Evolutionary conservation across 352 stramenopile species (phyloP).

Genomic region (Achlya hypogyna): DNA sequence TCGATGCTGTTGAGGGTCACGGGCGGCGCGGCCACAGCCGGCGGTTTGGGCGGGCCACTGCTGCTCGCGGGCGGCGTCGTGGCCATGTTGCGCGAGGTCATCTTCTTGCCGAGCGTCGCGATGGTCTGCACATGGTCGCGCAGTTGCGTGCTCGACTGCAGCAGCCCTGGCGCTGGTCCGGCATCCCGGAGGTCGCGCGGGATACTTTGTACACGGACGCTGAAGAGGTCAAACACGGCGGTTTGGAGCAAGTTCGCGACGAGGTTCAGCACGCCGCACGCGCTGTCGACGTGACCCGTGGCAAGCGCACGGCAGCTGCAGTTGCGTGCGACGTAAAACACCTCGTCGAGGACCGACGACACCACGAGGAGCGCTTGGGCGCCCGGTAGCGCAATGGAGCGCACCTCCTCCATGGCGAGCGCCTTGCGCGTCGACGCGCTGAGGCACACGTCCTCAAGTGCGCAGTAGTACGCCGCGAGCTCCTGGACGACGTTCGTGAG

Average conservation of each 20-base stretch:
- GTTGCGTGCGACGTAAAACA: conserved; percentile 81
- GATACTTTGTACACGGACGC: conserved; percentile 66
- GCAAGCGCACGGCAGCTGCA: conserved; percentile 68
- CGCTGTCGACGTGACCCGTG: conserved; percentile 74
- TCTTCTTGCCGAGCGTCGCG: conserved; percentile 79
- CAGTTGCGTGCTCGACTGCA: conserved; percentile 42
- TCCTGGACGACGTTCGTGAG: conserved; percentile 76
- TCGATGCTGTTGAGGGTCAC: conserved; percentile 68
- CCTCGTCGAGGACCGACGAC: conserved; percentile 78
- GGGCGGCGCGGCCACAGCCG: conserved; percentile 1
- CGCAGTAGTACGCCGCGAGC: conserved; percentile 77
- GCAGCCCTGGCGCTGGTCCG: conserved; percentile 34
- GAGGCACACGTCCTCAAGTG: conserved; percentile 75
- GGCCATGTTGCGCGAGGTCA: conserved; percentile 37
- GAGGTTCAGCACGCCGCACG: conserved; percentile 75
- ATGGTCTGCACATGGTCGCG: conserved; percentile 80
- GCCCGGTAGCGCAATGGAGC: conserved; percentile 39
- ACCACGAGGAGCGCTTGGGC: conserved; percentile 51
- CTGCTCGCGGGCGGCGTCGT: not conserved
- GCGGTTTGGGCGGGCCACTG: not conserved
- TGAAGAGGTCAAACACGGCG: conserved; percentile 70
- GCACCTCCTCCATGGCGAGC: conserved; percentile 81
- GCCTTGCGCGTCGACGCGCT: conserved; percentile 66
- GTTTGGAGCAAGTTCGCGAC: conserved; percentile 77
- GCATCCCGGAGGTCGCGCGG: conserved; percentile 48